These are phyloP conservation scores for Oryza longistaminata DNA, from an alignment of 176 grass and related monocot genomes.

Conservation along the genomic window DNA sequence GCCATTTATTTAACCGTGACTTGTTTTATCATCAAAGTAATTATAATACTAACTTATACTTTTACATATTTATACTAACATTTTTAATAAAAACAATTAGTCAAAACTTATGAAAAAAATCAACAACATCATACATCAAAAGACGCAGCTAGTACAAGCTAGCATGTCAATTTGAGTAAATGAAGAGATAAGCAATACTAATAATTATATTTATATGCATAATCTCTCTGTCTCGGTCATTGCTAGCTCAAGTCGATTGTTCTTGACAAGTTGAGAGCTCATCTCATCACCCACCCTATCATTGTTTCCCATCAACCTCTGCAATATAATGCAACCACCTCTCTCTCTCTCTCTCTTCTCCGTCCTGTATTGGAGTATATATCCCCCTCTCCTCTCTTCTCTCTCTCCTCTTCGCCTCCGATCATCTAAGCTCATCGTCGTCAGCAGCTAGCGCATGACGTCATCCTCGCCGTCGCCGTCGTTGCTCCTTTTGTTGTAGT, in stretches of 20 bases:
- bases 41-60: too few species aligned
- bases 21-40: too few species aligned
- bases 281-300: conserved; percentile 35
- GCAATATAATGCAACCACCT: neutral
- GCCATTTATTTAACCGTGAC: too few species aligned
- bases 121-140: too few species aligned
- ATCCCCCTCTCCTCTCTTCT: conserved; percentile 9
- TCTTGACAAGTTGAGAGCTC: neutral
- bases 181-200: neutral
- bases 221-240: neutral
- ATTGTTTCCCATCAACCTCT: conserved; percentile 11
- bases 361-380: conserved; percentile 27
- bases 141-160: neutral
- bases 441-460: conserved; percentile 22
- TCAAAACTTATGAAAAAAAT: too few species aligned
- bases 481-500: neutral
- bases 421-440: too few species aligned
- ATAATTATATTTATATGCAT: neutral
- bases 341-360: too few species aligned
- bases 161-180: neutral
- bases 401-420: neutral
- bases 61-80: too few species aligned
- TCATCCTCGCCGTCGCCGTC: neutral
- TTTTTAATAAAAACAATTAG: too few species aligned
- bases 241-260: neutral